Conservation (phyloP, 257 asterid species). For the Haberlea rhodopensis region DNA sequence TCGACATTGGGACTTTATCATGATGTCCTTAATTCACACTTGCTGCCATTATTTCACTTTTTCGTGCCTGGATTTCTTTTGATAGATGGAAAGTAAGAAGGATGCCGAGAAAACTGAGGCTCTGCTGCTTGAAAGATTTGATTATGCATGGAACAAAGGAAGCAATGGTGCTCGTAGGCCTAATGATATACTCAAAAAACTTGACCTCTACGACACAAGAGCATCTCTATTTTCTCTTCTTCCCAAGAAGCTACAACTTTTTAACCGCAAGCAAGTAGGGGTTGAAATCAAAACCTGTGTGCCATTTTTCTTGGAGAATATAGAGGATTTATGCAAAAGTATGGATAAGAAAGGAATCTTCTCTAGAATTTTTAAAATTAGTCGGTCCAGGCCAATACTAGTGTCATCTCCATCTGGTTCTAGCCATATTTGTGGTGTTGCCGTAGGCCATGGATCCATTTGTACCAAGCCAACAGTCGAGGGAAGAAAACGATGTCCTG, state of each 20-base stretch:
- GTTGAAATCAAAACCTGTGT: slow-evolving; percentile 46
- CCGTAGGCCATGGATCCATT: slow-evolving; percentile 57
- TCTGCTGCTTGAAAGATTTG: slow-evolving; percentile 69
- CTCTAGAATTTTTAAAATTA: slow-evolving; percentile 49
- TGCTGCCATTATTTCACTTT: slow-evolving; percentile 14
- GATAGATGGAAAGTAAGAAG: slow-evolving; percentile 62
- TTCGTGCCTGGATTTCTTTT: slow-evolving; percentile 13
- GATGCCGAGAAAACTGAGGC: slow-evolving; percentile 81
- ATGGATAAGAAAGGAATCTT: slow-evolving; percentile 27
- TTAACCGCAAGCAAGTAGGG: slow-evolving; percentile 56
- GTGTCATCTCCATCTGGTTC: slow-evolving; percentile 28
- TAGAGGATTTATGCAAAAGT: slow-evolving; percentile 23
- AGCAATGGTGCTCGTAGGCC: slow-evolving; percentile 74
- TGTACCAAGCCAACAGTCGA: slow-evolving; percentile 57
- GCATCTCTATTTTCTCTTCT: slow-evolving; percentile 40
- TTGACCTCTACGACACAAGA: slow-evolving; percentile 38
- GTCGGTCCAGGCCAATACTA: slow-evolving; percentile 41
- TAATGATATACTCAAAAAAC: slow-evolving; percentile 48
- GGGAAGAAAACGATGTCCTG: slow-evolving; percentile 77
- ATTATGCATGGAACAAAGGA: slow-evolving; percentile 92
- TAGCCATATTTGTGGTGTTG: slow-evolving; percentile 61
- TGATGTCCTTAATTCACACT: background rate
- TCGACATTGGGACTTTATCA: background rate
- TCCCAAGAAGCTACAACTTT: slow-evolving; percentile 39
- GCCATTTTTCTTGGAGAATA: slow-evolving; percentile 33